These are phyloP conservation scores for Phylloporus sp. DNA, from an alignment of 1,284 basidiomycete genomes.

Conservation along the genomic window DNA sequence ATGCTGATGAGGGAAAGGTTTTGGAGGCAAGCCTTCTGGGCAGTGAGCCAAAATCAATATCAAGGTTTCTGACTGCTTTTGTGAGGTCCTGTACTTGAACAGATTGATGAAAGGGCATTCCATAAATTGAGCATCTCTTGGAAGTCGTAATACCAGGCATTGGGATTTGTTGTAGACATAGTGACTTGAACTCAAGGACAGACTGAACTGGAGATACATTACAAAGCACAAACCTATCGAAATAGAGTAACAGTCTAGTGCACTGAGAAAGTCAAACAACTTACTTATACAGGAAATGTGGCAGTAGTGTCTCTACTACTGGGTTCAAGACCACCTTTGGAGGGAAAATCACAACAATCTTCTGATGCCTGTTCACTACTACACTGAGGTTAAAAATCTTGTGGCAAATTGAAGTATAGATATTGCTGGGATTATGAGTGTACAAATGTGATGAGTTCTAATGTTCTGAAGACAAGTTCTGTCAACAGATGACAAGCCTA, in stretches of 20 bases:
- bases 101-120: conserved; percentile 73
- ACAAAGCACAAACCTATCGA: background rate
- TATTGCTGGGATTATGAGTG: conserved; percentile 71
- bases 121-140: conserved; percentile 79
- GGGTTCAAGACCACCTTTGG: too few relatives aligned
- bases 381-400: conserved; percentile 88
- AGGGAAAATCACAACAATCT: conserved; percentile 75
- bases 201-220: background rate
- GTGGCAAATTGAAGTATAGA: conserved; percentile 86
- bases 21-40: conserved; percentile 87
- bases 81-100: conserved; percentile 91
- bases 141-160: too few relatives aligned
- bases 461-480: conserved; percentile 86
- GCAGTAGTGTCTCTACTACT: background rate
- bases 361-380: conserved; percentile 64
- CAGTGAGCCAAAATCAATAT: conserved; percentile 69
- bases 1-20: conserved; percentile 94
- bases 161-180: background rate
- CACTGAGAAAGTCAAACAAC: background rate
- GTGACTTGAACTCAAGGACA: background rate
- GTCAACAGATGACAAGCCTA: conserved; percentile 90
- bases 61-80: conserved; percentile 74
- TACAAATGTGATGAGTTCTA: conserved; percentile 81
- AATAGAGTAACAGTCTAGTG: background rate
- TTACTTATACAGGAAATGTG: conserved; percentile 57